Evolutionary conservation across 179 eudicot species (phyloP).

Genomic region (Drosera spatulata): DNA sequence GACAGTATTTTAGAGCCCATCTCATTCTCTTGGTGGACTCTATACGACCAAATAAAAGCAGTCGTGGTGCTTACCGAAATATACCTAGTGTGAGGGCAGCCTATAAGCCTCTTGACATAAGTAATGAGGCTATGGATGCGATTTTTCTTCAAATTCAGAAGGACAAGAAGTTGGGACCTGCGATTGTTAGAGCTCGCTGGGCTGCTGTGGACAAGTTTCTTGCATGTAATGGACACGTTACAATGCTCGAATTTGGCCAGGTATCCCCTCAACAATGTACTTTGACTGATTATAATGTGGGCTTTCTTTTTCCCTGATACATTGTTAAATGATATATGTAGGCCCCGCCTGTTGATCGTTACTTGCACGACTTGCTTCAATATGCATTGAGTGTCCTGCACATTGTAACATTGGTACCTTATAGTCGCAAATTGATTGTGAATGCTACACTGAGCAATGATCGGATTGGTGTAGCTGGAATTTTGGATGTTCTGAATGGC

Average conservation of each 20-base stretch:
- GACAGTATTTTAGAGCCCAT: constrained; percentile 95
- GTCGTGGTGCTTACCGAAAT: constrained; percentile 59
- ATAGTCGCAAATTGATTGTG: constrained; percentile 69
- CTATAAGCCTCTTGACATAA: constrained; percentile 88
- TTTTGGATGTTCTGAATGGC: constrained; percentile 88
- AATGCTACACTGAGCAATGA: constrained; percentile 80
- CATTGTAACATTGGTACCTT: constrained; percentile 77
- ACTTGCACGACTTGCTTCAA: constrained; percentile 91
- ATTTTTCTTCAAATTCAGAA: constrained; percentile 80
- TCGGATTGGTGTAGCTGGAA: constrained; percentile 92
- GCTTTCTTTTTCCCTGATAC: not conserved
- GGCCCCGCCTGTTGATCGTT: constrained; percentile 94
- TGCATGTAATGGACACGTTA: constrained; percentile 74
- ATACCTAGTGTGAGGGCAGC: constrained; percentile 56
- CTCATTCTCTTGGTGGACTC: constrained; percentile 81
- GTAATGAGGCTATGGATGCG: constrained; percentile 90
- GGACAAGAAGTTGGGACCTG: constrained; percentile 95
- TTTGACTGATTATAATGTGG: not conserved
- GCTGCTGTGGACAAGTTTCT: constrained; percentile 85
- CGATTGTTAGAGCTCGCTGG: constrained; percentile 85
- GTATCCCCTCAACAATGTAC: constrained; percentile 17
- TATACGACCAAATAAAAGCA: constrained; percentile 61
- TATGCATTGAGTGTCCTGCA: constrained; percentile 93
- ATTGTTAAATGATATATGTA: constrained; percentile 16
- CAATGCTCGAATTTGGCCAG: constrained; percentile 96